Evolutionary conservation across 2,329 filamentous ascomycete genomes (phyloP), one percentile per base, ranked within the genome.

Genomic region (Trichoderma cornu-damae): DNA sequence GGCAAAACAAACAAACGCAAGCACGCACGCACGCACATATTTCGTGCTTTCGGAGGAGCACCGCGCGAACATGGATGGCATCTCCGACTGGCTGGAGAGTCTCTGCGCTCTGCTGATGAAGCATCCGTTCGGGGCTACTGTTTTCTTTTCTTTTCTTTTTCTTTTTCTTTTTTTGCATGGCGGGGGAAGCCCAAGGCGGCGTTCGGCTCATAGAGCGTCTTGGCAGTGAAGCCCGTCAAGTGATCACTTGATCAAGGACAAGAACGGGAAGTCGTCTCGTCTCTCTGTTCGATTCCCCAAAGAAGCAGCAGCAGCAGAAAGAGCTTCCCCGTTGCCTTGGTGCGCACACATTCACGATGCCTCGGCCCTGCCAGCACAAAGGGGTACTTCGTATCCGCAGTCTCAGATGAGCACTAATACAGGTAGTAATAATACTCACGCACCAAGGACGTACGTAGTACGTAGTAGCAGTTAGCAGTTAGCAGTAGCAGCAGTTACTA

Each of bases 191-290:
- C 51, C 51, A 55, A 44, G 51, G 32, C 42, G 51, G 42, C 32
- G 18, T 47, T 55, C 51, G 51, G 51, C 51, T 38, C 51, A 55
- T 55, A 55, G 51, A 52, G 43, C 22, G 42, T 55, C 51, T 55
- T 55, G 51, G 51, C 51, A 38, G 42, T 18, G 48, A 40, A 51
- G 48, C 48, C 48, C 40, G 48, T 35, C 42, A 6, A 38, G 51
- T n/a, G n/a, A 55, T 55, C 51, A 55, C 51, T 55, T 55, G 51
- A 55, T 55, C 51, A 55, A n/a, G n/a, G 34, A 12, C 38, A 55
- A 26, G 51, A 37, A 46, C 35, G 51, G 51, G n/a, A n/a, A 55
- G 51, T 18, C 7, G 43, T 46, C 43, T 35, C 24, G 51, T 46
- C 20, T 52, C 44, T 48, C 28, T n/a, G n/a, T n/a, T 26, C 37